phyloP scores from a whole-genome alignment of 2,329 filamentous ascomycete genomes.

The Orbilia oligospora region DNA sequence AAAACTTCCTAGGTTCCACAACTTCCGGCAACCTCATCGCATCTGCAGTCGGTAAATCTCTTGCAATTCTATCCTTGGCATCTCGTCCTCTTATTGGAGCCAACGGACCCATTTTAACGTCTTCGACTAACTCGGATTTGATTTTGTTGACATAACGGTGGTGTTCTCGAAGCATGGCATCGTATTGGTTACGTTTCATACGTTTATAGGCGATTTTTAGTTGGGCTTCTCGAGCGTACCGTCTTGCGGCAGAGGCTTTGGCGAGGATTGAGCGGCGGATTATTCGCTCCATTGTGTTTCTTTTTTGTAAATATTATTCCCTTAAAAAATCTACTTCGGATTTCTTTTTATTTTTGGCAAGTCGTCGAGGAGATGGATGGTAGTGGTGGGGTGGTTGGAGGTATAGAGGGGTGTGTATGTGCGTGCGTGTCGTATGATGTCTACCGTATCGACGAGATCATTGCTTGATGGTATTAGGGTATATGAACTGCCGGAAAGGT shows the following conservation, averaged over 20 bases:
- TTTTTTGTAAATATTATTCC: neutral
- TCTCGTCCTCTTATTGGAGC: constrained; percentile 43
- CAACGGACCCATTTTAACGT: constrained; percentile 46
- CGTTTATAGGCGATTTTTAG: constrained; percentile 14
- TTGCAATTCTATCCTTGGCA: constrained; percentile 53
- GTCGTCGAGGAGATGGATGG: neutral
- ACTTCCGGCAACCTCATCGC: constrained; percentile 59
- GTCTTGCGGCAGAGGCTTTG: constrained; percentile 49
- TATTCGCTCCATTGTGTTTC: constrained; percentile 42
- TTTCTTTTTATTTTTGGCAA: neutral
- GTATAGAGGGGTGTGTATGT: neutral
- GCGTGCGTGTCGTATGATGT: constrained; percentile 16
- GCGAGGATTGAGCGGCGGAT: constrained; percentile 56
- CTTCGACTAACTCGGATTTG: constrained; percentile 41
- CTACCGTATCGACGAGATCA: constrained; percentile 44
- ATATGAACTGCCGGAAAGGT: neutral
- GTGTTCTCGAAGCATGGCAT: constrained; percentile 36
- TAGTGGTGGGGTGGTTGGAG: too few species aligned
- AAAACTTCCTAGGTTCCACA: constrained; percentile 67
- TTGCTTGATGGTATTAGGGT: constrained; percentile 22
- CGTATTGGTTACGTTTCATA: constrained; percentile 32
- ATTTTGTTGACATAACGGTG: constrained; percentile 30
- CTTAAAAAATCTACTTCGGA: neutral
- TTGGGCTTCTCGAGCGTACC: constrained; percentile 51
- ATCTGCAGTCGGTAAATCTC: constrained; percentile 45